Base-by-base conservation (phyloP, 1,284 basidiomycete genomes). In the Mycena sp. region DNA sequence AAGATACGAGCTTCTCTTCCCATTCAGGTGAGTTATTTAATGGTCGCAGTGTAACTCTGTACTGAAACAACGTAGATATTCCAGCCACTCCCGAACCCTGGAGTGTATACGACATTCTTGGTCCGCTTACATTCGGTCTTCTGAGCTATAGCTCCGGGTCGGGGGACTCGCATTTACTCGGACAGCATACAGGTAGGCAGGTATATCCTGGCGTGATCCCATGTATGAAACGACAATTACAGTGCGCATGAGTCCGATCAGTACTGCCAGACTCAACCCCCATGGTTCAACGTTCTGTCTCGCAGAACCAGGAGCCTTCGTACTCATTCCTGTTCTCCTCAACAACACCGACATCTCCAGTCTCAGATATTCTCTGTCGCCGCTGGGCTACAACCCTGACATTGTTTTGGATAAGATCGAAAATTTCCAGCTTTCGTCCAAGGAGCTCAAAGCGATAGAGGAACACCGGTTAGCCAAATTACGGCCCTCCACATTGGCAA, bases 271-370 rank as follows among this genome's bases (percentile, higher is more conserved):
- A 57, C 83, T 97, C 22, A 95, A 96, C 74, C 93, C 94, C 7
- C 85, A 90, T 68, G 83, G 73, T 22, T 62, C 64, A 65, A 89
- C 89, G 18, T 95, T 91, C 80, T 97, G 95, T 77, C 82, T 96
- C 20, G 84, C 90, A 0, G 80, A 88, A 3, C 83, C 89, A 7
- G 83, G 84, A 11, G 85, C 87, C 62, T 83, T 84, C 54, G 86
- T 93, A 59, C 85, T 94, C 62, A 82, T 97, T 60, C 95, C 96
- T 2, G 83, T 97, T 41, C 84, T 98, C 38, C 89, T 98, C 80
- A 98, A 98, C 86, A 97, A 98, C 82, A 96, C 96, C 3, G 86
- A 87, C n/a, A 91, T 95, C 0, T 86, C 87, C 16, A 85, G 87
- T 69, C 83, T 98, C 48, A 88, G 87, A 69, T 98, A 97, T 80